Percentiles rank a stretch among this genome's conserved stretches.
These are phyloP conservation scores for Parathielavia hyrcaniae DNA, from an alignment of 495 filamentous ascomycete species.

Conservation along the genomic window DNA sequence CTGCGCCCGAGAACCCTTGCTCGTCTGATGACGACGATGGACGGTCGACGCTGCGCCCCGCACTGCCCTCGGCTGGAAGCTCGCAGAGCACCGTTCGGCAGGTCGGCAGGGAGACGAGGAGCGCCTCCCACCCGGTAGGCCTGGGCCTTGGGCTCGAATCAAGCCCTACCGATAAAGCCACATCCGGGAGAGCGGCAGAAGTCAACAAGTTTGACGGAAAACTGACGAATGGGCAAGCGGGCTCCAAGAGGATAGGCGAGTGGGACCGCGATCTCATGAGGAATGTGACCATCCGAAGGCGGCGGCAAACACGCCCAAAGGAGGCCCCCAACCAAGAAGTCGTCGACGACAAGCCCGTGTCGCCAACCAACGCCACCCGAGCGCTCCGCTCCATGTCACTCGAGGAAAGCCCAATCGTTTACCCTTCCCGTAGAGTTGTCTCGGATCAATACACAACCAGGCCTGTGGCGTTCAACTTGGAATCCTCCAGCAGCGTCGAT, in stretches of 20 bases:
- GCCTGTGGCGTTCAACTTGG: slow-evolving; percentile 33
- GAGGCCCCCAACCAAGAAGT: slow-evolving; percentile 36
- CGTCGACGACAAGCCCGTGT: slow-evolving; percentile 43
- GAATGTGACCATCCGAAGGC: slow-evolving; percentile 53
- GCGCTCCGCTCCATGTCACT: slow-evolving; percentile 44
- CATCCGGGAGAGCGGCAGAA: slow-evolving; percentile 35
- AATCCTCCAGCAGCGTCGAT: slow-evolving; percentile 43
- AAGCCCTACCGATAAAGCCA: slow-evolving; percentile 30
- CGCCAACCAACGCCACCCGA: slow-evolving; percentile 47
- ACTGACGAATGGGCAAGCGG: slow-evolving; percentile 29
- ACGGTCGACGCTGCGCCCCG: slow-evolving; percentile 43
- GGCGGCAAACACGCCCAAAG: slow-evolving; percentile 32
- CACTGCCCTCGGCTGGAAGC: slow-evolving; percentile 39
- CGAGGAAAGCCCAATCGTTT: slow-evolving; percentile 40
- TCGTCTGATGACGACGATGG: slow-evolving; percentile 55
- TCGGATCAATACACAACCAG: slow-evolving; percentile 25
- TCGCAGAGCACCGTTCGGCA: slow-evolving; percentile 41
- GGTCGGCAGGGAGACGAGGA: slow-evolving; percentile 28
- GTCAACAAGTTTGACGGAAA: slow-evolving; percentile 47
- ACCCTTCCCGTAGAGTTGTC: slow-evolving; percentile 36
- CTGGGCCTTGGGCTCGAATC: slow-evolving; percentile 48
- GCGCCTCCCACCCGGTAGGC: slow-evolving; percentile 36
- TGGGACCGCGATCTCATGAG: slow-evolving; percentile 51
- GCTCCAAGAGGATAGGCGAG: slow-evolving; percentile 42
- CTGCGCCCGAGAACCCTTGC: slow-evolving; percentile 56